phyloP scores from a whole-genome alignment of 495 filamentous ascomycete genomes.

The Clohesyomyces aquaticus region DNA sequence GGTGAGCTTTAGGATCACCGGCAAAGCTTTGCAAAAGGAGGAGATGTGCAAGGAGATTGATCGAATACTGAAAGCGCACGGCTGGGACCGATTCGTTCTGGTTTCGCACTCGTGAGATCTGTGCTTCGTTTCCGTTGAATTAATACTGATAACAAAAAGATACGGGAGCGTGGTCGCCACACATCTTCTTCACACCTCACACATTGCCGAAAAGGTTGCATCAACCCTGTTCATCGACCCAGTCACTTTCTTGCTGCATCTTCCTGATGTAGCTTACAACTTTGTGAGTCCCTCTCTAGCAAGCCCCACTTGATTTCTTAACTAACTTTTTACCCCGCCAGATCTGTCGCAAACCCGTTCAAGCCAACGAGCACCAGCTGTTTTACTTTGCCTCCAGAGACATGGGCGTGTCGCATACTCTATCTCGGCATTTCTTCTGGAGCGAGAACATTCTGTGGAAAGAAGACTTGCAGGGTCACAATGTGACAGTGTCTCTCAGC shows the following conservation, averaged over 20 bases:
- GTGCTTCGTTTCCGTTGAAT: neutral
- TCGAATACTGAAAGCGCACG: conserved; percentile 56
- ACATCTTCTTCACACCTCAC: conserved; percentile 57
- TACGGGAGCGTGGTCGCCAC: conserved; percentile 65
- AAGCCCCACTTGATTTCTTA: conserved; percentile 4
- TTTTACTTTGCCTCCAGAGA: conserved; percentile 71
- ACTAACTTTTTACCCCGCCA: neutral
- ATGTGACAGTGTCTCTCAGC: conserved; percentile 59
- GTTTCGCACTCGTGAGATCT: conserved; percentile 56
- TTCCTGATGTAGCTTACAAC: conserved; percentile 73
- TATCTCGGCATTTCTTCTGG: conserved; percentile 69
- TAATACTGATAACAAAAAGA: no score
- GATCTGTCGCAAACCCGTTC: conserved; percentile 51
- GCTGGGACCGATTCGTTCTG: conserved; percentile 58
- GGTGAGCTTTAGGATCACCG: conserved; percentile 61
- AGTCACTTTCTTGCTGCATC: conserved; percentile 64
- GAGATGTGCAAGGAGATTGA: conserved; percentile 58
- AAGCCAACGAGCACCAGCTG: conserved; percentile 66
- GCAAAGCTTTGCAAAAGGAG: conserved; percentile 50
- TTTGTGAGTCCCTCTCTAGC: conserved; percentile 52
- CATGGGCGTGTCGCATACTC: conserved; percentile 60
- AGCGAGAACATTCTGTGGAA: conserved; percentile 68
- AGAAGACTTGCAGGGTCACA: conserved; percentile 56
- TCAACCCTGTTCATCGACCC: conserved; percentile 64
- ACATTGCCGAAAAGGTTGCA: conserved; percentile 50